Conservation (phyloP, 2,329 filamentous ascomycete species). For the Xylariomycetidae sp. region DNA sequence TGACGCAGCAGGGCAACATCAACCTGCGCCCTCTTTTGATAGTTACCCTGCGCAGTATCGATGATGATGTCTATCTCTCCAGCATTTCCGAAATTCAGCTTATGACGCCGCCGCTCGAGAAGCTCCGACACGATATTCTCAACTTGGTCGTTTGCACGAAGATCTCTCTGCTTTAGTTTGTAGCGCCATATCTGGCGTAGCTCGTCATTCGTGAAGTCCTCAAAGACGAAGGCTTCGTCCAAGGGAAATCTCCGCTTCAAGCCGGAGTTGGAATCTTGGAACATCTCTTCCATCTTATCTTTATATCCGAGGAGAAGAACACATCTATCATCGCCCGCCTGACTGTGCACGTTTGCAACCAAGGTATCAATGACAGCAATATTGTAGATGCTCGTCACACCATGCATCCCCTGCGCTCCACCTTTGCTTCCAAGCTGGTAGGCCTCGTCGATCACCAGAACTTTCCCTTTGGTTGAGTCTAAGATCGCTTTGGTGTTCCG, state of each 20-base stretch:
- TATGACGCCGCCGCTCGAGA: slow-evolving; percentile 45
- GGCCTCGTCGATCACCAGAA: slow-evolving; percentile 37
- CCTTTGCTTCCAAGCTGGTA: slow-evolving; percentile 39
- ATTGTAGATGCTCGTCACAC: slow-evolving; percentile 8
- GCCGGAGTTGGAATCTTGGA: slow-evolving; percentile 57
- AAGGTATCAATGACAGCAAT: slow-evolving; percentile 50
- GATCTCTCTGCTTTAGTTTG: slow-evolving; percentile 46
- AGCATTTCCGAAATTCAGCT: slow-evolving; percentile 57
- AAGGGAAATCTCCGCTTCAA: slow-evolving; percentile 53
- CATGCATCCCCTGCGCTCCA: slow-evolving; percentile 21
- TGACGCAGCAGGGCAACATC: background rate
- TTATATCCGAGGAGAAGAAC: slow-evolving; percentile 59
- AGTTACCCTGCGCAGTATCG: slow-evolving; percentile 41
- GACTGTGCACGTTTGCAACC: slow-evolving; percentile 56
- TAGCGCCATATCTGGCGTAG: slow-evolving; percentile 47
- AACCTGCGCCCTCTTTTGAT: slow-evolving; percentile 26
- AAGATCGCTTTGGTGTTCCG: slow-evolving; percentile 3
- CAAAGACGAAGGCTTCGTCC: slow-evolving; percentile 51
- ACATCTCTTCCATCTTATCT: slow-evolving; percentile 55
- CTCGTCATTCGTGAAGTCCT: slow-evolving; percentile 51
- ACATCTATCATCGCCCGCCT: slow-evolving; percentile 57
- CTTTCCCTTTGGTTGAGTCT: slow-evolving; percentile 7
- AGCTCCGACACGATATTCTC: slow-evolving; percentile 43
- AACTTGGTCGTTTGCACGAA: slow-evolving; percentile 41
- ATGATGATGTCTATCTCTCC: slow-evolving; percentile 57